Evolutionary conservation across 164 flowering plant genomes (phyloP).

Genomic region (Nymphaea colorata): DNA sequence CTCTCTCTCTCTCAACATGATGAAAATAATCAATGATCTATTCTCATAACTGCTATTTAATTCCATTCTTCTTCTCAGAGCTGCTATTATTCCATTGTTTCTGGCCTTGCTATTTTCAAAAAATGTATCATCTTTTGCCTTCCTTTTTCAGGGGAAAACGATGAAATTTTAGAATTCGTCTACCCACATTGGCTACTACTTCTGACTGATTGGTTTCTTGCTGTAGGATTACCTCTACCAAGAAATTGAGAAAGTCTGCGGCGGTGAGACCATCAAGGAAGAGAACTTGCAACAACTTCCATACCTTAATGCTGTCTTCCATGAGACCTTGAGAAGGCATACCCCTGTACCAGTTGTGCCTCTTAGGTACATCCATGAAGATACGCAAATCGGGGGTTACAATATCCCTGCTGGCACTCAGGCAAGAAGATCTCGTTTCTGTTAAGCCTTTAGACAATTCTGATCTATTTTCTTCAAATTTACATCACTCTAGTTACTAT

Average conservation of each 20-base stretch:
- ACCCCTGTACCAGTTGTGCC: slow-evolving; percentile 80
- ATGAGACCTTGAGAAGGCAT: slow-evolving; percentile 78
- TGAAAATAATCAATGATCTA: too few species aligned
- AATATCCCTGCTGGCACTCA: slow-evolving; percentile 68
- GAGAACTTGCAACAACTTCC: slow-evolving; percentile 58
- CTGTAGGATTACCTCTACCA: slow-evolving; percentile 38
- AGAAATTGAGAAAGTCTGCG: slow-evolving; percentile 57
- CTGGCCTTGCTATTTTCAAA: neutral
- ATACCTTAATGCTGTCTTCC: slow-evolving; percentile 62
- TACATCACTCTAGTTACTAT: neutral
- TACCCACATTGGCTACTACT: neutral
- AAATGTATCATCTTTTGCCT: neutral
- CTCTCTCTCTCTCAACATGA: too few species aligned
- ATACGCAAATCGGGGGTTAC: slow-evolving; percentile 77
- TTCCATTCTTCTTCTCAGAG: neutral
- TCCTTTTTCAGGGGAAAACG: too few species aligned
- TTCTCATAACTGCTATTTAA: neutral
- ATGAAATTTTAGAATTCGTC: neutral
- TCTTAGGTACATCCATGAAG: slow-evolving; percentile 66
- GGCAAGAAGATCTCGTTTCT: slow-evolving; percentile 21
- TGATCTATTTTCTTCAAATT: neutral
- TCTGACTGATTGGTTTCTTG: neutral
- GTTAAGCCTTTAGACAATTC: neutral
- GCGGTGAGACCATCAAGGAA: slow-evolving; percentile 44
- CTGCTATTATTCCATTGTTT: neutral